Conservation (phyloP, 2,329 filamentous ascomycete genomes). For the Colletotrichum acutatum region DNA sequence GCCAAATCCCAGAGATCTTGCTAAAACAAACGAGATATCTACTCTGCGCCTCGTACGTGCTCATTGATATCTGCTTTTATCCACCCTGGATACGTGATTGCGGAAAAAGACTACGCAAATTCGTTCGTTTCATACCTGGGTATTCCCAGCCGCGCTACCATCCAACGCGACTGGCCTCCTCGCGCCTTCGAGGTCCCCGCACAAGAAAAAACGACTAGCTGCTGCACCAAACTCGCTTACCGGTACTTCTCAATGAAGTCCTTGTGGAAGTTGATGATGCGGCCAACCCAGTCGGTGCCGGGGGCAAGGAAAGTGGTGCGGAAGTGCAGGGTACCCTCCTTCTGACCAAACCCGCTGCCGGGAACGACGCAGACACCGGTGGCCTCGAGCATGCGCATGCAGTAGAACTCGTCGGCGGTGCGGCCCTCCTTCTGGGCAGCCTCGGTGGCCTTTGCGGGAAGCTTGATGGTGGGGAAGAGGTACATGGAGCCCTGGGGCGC, state of each 20-base stretch:
- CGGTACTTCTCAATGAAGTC: conserved; percentile 88
- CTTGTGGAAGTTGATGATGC: conserved; percentile 89
- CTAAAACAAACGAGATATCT: neutral
- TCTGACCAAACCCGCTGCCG: conserved; percentile 93
- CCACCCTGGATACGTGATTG: neutral
- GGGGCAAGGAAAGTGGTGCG: conserved; percentile 96
- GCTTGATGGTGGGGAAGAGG: conserved; percentile 92
- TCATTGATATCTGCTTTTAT: neutral
- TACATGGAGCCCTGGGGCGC: conserved; percentile 97
- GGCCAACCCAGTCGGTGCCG: conserved; percentile 92
- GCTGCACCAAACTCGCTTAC: conserved; percentile 42
- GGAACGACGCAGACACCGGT: conserved; percentile 96
- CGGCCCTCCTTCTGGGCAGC: conserved; percentile 81
- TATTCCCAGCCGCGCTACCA: neutral
- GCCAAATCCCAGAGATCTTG: neutral
- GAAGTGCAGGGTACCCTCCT: conserved; percentile 91
- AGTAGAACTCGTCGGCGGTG: conserved; percentile 92
- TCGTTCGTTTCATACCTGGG: neutral
- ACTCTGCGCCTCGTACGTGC: neutral
- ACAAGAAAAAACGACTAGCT: neutral
- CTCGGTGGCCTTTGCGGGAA: conserved; percentile 80
- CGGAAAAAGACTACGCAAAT: neutral
- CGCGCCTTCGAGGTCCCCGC: neutral
- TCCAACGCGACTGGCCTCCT: conserved; percentile 10
- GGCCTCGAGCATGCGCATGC: conserved; percentile 87